Conservation (phyloP, 2,329 filamentous ascomycete genomes). For the Ilyonectria mors-panacis region DNA sequence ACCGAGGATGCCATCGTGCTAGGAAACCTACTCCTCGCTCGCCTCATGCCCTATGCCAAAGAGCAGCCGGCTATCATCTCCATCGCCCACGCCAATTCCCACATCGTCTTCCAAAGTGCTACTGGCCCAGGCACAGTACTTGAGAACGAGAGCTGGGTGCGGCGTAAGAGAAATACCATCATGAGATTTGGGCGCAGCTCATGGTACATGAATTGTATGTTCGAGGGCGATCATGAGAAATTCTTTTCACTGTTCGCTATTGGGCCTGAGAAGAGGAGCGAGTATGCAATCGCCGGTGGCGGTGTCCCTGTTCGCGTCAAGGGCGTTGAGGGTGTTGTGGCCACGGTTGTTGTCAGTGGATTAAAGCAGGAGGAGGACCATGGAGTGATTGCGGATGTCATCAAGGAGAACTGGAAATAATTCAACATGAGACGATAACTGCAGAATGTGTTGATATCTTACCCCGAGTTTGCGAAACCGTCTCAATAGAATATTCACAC, state of each 20-base stretch:
- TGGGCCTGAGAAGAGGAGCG: neutral
- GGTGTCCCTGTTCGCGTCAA: neutral
- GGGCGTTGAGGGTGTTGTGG: constrained; percentile 6
- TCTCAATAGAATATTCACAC: too few relatives aligned
- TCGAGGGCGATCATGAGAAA: neutral
- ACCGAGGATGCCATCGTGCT: constrained; percentile 4
- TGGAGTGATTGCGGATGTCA: constrained; percentile 5
- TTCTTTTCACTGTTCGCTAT: constrained; percentile 1
- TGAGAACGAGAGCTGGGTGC: neutral
- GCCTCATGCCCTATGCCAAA: neutral
- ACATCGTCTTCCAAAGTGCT: neutral
- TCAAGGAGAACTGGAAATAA: constrained; percentile 4
- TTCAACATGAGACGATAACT: neutral
- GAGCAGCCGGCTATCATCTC: neutral
- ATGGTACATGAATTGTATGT: constrained; percentile 6
- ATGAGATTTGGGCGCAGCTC: neutral
- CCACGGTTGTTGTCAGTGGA: neutral
- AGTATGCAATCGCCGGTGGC: neutral
- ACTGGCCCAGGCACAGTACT: neutral
- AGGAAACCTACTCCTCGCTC: neutral
- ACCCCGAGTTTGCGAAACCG: too few relatives aligned
- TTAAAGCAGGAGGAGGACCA: constrained; percentile 18
- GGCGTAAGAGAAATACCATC: neutral
- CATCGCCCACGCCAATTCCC: neutral
- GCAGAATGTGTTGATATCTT: too few relatives aligned